phyloP scores from a whole-genome alignment of 2,329 filamentous ascomycete species.

The Grosmannia serpens region DNA sequence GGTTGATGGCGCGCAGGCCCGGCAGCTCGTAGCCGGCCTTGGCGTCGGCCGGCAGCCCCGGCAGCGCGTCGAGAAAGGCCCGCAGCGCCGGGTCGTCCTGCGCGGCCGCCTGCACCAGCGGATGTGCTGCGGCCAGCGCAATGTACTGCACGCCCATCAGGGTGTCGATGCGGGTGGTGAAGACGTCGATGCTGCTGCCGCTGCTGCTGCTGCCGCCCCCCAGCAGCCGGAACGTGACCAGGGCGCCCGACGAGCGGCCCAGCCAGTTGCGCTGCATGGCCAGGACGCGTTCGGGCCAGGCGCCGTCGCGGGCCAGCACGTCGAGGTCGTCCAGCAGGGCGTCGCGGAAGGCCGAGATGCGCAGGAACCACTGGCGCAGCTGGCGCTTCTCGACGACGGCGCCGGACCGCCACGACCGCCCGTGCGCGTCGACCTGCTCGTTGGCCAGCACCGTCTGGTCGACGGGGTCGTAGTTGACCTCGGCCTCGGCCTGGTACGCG shows the following conservation, averaged over 20 bases:
- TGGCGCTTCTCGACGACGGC: conserved; percentile 70
- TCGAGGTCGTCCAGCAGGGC: conserved; percentile 61
- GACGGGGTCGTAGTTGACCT: conserved; percentile 85
- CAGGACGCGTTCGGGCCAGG: conserved; percentile 75
- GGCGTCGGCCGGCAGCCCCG: conserved; percentile 40
- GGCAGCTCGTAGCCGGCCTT: conserved; percentile 59
- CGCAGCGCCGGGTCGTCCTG: conserved; percentile 48
- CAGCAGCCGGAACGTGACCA: conserved; percentile 57
- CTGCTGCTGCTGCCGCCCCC: conserved; percentile 1
- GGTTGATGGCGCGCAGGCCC: conserved; percentile 51
- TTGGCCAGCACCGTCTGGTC: conserved; percentile 86
- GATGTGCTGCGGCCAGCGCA: conserved; percentile 63
- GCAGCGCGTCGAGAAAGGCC: conserved; percentile 54
- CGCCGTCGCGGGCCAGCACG: conserved; percentile 45
- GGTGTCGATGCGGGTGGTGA: conserved; percentile 77
- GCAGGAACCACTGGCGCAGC: conserved; percentile 83
- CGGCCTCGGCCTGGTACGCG: conserved; percentile 70
- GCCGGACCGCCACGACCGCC: conserved; percentile 77
- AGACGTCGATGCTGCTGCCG: conserved; percentile 47
- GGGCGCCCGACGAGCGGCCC: conserved; percentile 63
- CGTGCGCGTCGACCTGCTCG: conserved; percentile 82
- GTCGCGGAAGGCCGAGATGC: conserved; percentile 69
- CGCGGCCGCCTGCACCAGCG: conserved; percentile 52
- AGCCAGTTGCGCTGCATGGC: conserved; percentile 84
- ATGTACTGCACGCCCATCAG: conserved; percentile 80